A percentile compares a stretch with the other conserved stretches of the same genome.
phyloP scores from a whole-genome alignment of 805 yeast genomes.

The Suhomyces pyralidae region DNA sequence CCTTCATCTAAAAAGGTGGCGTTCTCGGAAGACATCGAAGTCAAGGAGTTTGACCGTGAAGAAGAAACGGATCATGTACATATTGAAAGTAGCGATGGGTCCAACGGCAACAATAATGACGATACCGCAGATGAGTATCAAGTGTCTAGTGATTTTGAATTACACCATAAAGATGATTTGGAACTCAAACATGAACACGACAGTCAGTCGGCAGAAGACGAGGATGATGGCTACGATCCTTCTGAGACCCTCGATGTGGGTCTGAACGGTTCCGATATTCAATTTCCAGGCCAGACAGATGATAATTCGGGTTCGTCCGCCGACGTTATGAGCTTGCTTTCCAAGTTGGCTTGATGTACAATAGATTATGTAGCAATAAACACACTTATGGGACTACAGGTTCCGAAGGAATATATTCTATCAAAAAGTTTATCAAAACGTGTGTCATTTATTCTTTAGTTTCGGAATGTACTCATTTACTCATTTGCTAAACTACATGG shows the following conservation, averaged over 20 bases:
- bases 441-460: too few relatives aligned
- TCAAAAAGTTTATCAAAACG: too few relatives aligned
- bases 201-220: not conserved
- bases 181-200: conserved; percentile 29
- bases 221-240: conserved; percentile 3
- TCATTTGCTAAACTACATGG: not conserved
- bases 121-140: conserved; percentile 9
- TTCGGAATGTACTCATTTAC: not conserved
- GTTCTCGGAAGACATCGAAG: conserved; percentile 40
- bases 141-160: conserved; percentile 15
- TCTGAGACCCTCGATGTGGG: conserved; percentile 1
- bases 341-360: conserved; percentile 21
- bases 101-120: conserved; percentile 11
- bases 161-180: conserved; percentile 30
- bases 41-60: conserved; percentile 40
- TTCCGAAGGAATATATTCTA: too few relatives aligned
- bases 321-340: conserved; percentile 32
- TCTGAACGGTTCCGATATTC: not conserved
- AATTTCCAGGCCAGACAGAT: not conserved
- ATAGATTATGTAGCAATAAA: not conserved
- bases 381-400: too few relatives aligned
- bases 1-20: conserved; percentile 36
- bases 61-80: conserved; percentile 25
- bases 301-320: conserved; percentile 2
- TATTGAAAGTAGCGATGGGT: conserved; percentile 18